Evolutionary conservation across 257 asterid species (phyloP), one percentile per base, ranked within the genome.

Genomic region (Apocynum venetum): DNA sequence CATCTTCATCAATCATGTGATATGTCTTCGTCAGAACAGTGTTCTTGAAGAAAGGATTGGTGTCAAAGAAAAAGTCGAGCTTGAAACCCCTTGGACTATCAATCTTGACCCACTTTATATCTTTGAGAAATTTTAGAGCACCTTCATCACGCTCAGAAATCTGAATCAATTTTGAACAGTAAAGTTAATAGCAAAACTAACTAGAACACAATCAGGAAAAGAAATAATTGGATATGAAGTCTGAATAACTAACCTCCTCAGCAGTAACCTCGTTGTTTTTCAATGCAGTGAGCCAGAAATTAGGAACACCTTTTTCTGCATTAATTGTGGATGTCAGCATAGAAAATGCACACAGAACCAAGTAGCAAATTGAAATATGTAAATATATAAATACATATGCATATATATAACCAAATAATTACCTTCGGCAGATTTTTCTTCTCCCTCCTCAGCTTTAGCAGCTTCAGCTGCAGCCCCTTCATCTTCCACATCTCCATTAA

Each of bases 1-100:
- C 97, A 83, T 91, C 98, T 79, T 94, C 97, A 65, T 90, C 97
- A 76, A 94, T 87, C 98, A 94, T 90, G 81, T 89, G 96, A 79
- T 94, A 94, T 12, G 89, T 91, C 84, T 94, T 94, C 2, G 94
- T 91, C 72, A 92, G 79, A 63, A 90, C 82, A 66, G 88, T 74
- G 82, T 88, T 94, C 84, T 86, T 91, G 82, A 92, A 90, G 84
- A 66, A 92, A 1, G 93, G 91, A 83, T 87, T 91, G 8, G 89
- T 73, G 77, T 89, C 89, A 66, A 89, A 89, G 78, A 76, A 85
- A 80, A 92, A 89, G 51, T 89, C 96, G 44, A 90, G 91, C 90
- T 88, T 90, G 88, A 92, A 92, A 78, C 98, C 95, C 80, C 89
- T 89, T 0, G 96, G 96, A 72, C 75, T 79, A 25, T 92, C 95